A percentile compares a stretch with the other conserved stretches of the same genome.
phyloP scores from a whole-genome alignment of 2,329 filamentous ascomycete genomes.

The Trichoderma sp. region DNA sequence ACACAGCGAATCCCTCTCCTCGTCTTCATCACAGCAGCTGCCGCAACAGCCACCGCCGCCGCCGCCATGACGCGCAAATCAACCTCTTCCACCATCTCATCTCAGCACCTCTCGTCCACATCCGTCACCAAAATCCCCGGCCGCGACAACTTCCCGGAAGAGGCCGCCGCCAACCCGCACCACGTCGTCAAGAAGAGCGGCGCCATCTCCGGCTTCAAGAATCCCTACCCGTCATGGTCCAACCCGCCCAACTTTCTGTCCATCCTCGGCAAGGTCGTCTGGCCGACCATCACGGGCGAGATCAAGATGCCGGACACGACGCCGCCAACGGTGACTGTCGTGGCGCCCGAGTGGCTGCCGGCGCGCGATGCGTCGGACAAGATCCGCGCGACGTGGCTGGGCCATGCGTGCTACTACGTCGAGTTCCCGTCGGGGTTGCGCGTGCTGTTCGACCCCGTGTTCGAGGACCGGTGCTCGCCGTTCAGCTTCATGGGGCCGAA shows the following conservation, averaged over 20 bases:
- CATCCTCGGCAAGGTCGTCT: conserved; percentile 39
- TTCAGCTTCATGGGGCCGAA: conserved; percentile 70
- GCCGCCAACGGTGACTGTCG: conserved; percentile 66
- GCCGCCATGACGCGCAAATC: conserved; percentile 24
- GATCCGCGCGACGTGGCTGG: conserved; percentile 89
- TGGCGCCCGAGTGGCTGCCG: conserved; percentile 66
- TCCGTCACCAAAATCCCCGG: conserved; percentile 41
- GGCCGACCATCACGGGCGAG: conserved; percentile 46
- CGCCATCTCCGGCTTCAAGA: conserved; percentile 48
- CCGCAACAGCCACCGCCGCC: conserved; percentile 19
- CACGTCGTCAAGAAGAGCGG: conserved; percentile 47
- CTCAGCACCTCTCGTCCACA: conserved; percentile 29
- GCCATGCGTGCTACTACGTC: conserved; percentile 90
- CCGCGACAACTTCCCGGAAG: conserved; percentile 42
- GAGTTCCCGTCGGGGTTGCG: conserved; percentile 86
- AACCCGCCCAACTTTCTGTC: conserved; percentile 29
- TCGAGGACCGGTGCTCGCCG: conserved; percentile 83
- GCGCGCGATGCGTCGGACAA: conserved; percentile 56
- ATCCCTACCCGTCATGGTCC: conserved; percentile 52
- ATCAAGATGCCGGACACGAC: conserved; percentile 59
- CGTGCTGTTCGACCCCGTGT: conserved; percentile 91
- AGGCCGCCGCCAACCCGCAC: conserved; percentile 50
- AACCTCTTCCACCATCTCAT: conserved; percentile 25
- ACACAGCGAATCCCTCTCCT: not conserved
- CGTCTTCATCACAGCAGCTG: conserved; percentile 20